A percentile compares a stretch with the other conserved stretches of the same genome.
Conservation (phyloP, 225 moss, liverwort and hornwort genomes). For the Sphagnum contortum region DNA sequence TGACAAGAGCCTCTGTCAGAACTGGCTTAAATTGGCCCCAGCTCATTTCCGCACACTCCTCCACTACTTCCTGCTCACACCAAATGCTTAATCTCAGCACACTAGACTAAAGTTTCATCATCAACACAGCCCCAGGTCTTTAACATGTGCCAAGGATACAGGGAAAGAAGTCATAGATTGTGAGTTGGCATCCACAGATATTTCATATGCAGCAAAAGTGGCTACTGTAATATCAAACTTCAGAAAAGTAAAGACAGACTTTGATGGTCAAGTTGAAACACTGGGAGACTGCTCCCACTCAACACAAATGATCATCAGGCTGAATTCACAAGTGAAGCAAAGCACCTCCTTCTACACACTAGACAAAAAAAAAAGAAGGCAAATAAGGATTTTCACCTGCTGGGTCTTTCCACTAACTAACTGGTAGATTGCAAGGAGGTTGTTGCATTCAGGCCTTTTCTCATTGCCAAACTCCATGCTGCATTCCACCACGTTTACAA, state of each 20-base stretch:
- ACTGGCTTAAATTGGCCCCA: constrained; percentile 98
- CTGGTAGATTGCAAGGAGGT: constrained; percentile 74
- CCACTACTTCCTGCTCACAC: constrained; percentile 58
- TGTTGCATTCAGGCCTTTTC: constrained; percentile 89
- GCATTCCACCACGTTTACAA: constrained; percentile 2
- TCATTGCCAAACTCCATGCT: constrained; percentile 87
- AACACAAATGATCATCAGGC: too few relatives aligned
- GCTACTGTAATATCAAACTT: too few relatives aligned
- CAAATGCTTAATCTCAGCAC: neutral
- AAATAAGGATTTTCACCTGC: constrained; percentile 30
- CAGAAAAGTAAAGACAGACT: too few relatives aligned
- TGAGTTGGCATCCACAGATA: too few relatives aligned
- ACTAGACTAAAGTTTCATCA: neutral
- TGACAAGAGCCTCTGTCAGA: constrained; percentile 66
- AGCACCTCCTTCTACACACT: neutral
- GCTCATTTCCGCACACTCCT: constrained; percentile 65
- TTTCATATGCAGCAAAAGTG: too few relatives aligned
- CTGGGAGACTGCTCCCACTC: too few relatives aligned
- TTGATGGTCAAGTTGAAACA: too few relatives aligned
- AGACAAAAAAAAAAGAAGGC: neutral
- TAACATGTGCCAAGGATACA: neutral
- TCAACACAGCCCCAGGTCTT: neutral
- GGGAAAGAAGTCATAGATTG: neutral
- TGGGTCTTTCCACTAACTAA: constrained; percentile 72
- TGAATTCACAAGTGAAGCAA: neutral